phyloP scores from a whole-genome alignment of 1,139 yeast species.

The Suhomyces ambrosiae region DNA sequence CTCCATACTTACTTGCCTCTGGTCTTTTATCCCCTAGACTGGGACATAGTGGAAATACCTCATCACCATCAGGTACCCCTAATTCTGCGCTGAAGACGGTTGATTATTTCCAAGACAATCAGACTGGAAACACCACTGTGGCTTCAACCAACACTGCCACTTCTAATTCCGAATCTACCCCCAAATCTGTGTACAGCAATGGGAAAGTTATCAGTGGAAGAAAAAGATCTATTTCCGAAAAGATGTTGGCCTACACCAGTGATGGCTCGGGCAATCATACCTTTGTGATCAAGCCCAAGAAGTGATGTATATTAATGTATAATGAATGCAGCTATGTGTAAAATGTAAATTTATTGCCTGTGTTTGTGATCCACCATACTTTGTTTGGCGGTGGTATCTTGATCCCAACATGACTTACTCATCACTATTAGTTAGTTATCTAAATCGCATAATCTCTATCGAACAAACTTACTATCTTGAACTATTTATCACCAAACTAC shows the following conservation, averaged over 20 bases:
- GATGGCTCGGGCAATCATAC: slow-evolving; percentile 47
- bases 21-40: slow-evolving; percentile 55
- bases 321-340: neutral
- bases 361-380: too few relatives aligned
- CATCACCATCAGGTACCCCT: slow-evolving; percentile 29
- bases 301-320: slow-evolving; percentile 17
- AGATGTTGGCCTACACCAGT: slow-evolving; percentile 45
- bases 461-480: too few relatives aligned
- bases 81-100: slow-evolving; percentile 16
- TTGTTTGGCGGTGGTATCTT: too few relatives aligned
- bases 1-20: slow-evolving; percentile 62
- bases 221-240: slow-evolving; percentile 32
- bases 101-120: slow-evolving; percentile 18
- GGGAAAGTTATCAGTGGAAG: slow-evolving; percentile 31
- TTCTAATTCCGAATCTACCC: slow-evolving; percentile 18
- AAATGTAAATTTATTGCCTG: too few relatives aligned
- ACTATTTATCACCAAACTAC: too few relatives aligned
- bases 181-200: slow-evolving; percentile 26
- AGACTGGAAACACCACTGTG: slow-evolving; percentile 7
- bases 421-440: too few relatives aligned
- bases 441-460: too few relatives aligned
- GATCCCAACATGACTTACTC: too few relatives aligned
- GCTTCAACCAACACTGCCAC: slow-evolving; percentile 4
- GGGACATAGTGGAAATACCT: slow-evolving; percentile 21
- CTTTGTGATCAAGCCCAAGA: slow-evolving; percentile 42